phyloP scores from a whole-genome alignment of 2,329 filamentous ascomycete genomes.

The Didymosphaeria variabile region DNA sequence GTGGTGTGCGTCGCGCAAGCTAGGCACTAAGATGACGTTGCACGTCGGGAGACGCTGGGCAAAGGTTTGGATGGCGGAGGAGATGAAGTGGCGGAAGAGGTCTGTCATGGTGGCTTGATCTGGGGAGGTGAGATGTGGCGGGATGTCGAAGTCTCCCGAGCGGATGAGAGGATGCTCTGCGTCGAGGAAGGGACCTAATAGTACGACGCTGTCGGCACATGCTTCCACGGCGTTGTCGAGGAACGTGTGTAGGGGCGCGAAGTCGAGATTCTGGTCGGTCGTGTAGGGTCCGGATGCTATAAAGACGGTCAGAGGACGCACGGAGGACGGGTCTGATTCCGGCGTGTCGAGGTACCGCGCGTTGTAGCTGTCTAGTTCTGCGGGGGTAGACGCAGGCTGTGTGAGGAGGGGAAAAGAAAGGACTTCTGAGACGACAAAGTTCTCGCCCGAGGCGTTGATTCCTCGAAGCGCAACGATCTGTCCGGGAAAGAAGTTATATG shows the following conservation, averaged over 20 bases:
- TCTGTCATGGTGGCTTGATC: constrained; percentile 83
- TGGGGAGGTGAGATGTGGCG: constrained; percentile 56
- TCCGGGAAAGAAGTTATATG: constrained; percentile 89
- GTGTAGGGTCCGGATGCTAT: constrained; percentile 90
- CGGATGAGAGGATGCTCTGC: constrained; percentile 89
- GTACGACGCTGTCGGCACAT: constrained; percentile 79
- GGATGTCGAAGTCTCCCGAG: constrained; percentile 56
- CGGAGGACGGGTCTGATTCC: constrained; percentile 58
- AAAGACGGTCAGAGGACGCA: constrained; percentile 76
- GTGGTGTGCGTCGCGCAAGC: constrained; percentile 80
- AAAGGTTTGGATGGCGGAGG: constrained; percentile 76
- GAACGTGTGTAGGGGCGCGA: constrained; percentile 83
- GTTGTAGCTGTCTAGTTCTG: constrained; percentile 72
- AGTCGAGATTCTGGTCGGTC: constrained; percentile 89
- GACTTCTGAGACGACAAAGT: constrained; percentile 81
- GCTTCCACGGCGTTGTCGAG: constrained; percentile 79
- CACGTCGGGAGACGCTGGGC: constrained; percentile 75
- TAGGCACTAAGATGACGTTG: constrained; percentile 84
- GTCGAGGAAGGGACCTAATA: constrained; percentile 90
- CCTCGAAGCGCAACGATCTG: constrained; percentile 90
- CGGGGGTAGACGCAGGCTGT: constrained; percentile 74
- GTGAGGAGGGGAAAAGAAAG: constrained; percentile 78
- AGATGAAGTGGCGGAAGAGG: constrained; percentile 83
- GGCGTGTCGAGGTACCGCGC: constrained; percentile 72
- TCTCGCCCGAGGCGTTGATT: constrained; percentile 84